Base-by-base conservation (phyloP, 2,329 filamentous ascomycete genomes). In the Aspergillus sp. region DNA sequence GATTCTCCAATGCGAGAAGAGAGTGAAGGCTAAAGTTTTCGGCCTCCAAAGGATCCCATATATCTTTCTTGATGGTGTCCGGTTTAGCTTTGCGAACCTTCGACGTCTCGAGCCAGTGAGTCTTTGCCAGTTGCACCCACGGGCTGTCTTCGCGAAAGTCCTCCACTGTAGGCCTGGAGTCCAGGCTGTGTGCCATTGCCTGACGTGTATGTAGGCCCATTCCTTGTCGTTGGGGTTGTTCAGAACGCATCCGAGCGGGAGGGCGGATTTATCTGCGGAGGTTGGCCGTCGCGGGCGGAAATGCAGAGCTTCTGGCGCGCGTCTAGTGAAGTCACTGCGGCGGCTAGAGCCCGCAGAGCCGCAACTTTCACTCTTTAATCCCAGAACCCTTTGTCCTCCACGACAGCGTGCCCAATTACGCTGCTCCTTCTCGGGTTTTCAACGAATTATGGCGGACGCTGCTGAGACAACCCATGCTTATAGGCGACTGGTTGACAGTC, bases 41-140 rank as follows among this genome's bases (percentile, higher is more conserved):
- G 65, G 88, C 87, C 77, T 96, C 92, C 67, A 99, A 79, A 57
- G 87, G 84, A 75, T 96, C 91, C 92, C 94, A 99, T 59, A 99
- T 88, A 70, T 91, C 87, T 67, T 87, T 85, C 80, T 96, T 96
- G 71, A 99, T 79, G 51, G 96, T 86, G 64, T 96, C 90, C 54
- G 83, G 82, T 68, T 91, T 94, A 77, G 91, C 90, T 78, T 91
- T 88, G 77, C 88, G 90, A 70, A 85, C 80, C 71, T 88, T 91
- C 52, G 84, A 77, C 29, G 84, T 75, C 73, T 89, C 89, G 62
- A 96, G 81, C 95, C 95, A 99, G 77, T 94, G 85, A 75, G 90
- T 87, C 71, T 88, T 86, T 62, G 95, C 95, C 65, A 97, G 81
- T 73, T 90, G 79, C 61, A 85, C 84, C 77, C 85, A 85, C 63